Percentiles rank a stretch among this genome's conserved stretches.
phyloP scores from a whole-genome alignment of 2,329 filamentous ascomycete genomes.

The Elsinoe ampelina region DNA sequence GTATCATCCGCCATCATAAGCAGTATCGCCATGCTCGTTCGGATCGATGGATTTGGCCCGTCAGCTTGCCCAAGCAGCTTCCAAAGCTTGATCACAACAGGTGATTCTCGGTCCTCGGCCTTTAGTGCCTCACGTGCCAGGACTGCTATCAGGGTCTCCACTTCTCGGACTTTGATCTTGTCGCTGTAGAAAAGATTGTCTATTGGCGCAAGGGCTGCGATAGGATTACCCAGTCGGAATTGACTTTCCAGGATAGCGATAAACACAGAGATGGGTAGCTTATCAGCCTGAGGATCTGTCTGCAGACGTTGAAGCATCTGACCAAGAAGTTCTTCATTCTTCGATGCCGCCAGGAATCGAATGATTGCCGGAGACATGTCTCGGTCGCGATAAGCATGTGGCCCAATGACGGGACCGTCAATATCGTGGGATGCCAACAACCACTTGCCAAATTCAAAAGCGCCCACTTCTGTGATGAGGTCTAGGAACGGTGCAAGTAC shows the following conservation, averaged over 20 bases:
- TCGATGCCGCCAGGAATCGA: conserved; percentile 44
- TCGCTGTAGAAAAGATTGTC: conserved; percentile 26
- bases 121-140: conserved; percentile 4
- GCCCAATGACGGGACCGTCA: conserved; percentile 45
- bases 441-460: conserved; percentile 44
- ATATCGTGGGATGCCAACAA: conserved; percentile 44
- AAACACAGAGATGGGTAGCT: conserved; percentile 22
- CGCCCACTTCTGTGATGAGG: conserved; percentile 37
- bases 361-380: conserved; percentile 44
- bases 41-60: neutral
- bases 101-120: neutral
- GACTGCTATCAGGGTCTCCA: neutral
- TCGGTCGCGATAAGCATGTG: conserved; percentile 36
- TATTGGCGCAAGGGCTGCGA: conserved; percentile 23
- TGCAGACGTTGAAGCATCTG: conserved; percentile 20
- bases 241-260: conserved; percentile 36
- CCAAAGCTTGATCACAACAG: neutral
- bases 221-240: conserved; percentile 33
- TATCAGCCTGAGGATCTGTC: conserved; percentile 10
- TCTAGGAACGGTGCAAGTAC: conserved; percentile 45
- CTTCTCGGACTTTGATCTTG: neutral
- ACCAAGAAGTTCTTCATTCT: conserved; percentile 31
- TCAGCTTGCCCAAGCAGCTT: conserved; percentile 11
- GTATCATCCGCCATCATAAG: conserved; percentile 23
- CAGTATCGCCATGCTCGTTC: conserved; percentile 8